Evolutionary conservation across 169 alveolate species (phyloP), one percentile per base, ranked within the genome.

Genomic region (Cryptosporidium andersoni): DNA sequence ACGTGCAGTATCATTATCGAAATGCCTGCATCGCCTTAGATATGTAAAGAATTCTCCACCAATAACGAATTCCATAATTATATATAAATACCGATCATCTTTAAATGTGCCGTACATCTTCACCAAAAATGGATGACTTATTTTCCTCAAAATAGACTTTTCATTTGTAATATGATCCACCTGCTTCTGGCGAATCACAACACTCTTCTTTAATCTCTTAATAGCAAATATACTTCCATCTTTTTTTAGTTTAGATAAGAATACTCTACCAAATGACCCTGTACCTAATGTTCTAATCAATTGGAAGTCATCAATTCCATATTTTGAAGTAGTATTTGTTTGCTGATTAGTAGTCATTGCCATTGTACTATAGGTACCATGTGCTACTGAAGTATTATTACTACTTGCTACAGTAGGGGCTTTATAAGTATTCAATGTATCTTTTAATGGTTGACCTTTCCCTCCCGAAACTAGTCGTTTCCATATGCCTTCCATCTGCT

Each of bases 21-120:
- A 91, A 34, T 96, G 90, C 80, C 97, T 97, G 80, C 94, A 94
- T 66, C 95, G 88, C 60, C 99, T 91, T 80, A 97, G 85, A 66
- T 95, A 91, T 39, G 96, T 92, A 88, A 97, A 97, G 63, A 97
- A 94, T 81, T 96, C 99, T 0, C 99, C 99, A 12, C 99, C 99
- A 67, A 93, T 91, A 7, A 97, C 98, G 81, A 93, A 97, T 65
- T 98, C 92, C 89, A 88, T 66, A 62, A 90, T 88, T 60, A 89
- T 81, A 85, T 91, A 90, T 66, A 85, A 80, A 89, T 82, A 88
- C 51, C 91, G 88, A 12, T 90, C 82, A 62, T 90, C 94, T 66
- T 91, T 91, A 51, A 89, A 90, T 5, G 93, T 88, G 16, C 93
- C 92, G 65, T 81, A 81, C 94, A 93, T 92, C 88, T 95, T 91